These are phyloP conservation scores for Pythium grandisporangium DNA, from an alignment of 352 stramenopile genomes.

Conservation along the genomic window DNA sequence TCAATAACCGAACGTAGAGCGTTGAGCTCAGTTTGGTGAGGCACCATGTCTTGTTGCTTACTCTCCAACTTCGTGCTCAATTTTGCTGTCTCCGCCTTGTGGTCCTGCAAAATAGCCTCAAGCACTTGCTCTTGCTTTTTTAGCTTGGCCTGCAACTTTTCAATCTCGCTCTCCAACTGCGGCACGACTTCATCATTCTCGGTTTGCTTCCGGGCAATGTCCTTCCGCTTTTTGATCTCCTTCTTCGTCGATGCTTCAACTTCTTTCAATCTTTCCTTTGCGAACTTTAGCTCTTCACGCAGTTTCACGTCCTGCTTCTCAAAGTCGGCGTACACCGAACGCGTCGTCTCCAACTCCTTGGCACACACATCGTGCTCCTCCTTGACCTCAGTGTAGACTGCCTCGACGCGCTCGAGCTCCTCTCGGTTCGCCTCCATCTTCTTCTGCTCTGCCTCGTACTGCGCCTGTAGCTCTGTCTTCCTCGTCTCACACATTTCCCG, in stretches of 20 bases:
- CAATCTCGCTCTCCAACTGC: slow-evolving; percentile 77
- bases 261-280: slow-evolving; percentile 90
- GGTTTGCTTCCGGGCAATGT: slow-evolving; percentile 66
- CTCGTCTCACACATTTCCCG: slow-evolving; percentile 52
- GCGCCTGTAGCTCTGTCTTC: slow-evolving; percentile 51
- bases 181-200: slow-evolving; percentile 86
- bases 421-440: slow-evolving; percentile 71
- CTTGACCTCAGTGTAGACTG: slow-evolving; percentile 71
- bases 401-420: slow-evolving; percentile 77
- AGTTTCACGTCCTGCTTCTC: slow-evolving; percentile 98
- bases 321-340: slow-evolving; percentile 92
- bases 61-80: slow-evolving; percentile 67
- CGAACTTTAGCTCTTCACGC: slow-evolving; percentile 95
- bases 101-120: slow-evolving; percentile 67
- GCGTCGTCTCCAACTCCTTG: slow-evolving; percentile 82
- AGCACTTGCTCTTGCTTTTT: slow-evolving; percentile 85
- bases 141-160: slow-evolving; percentile 56
- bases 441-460: slow-evolving; percentile 65
- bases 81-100: slow-evolving; percentile 69
- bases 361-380: slow-evolving; percentile 81
- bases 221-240: slow-evolving; percentile 89
- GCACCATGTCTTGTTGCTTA: slow-evolving; percentile 73
- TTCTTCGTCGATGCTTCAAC: slow-evolving; percentile 84
- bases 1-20: slow-evolving; percentile 65
- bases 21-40: slow-evolving; percentile 66